phyloP scores from a whole-genome alignment of 2,329 filamentous ascomycete genomes.

The Microsporum audouinii region DNA sequence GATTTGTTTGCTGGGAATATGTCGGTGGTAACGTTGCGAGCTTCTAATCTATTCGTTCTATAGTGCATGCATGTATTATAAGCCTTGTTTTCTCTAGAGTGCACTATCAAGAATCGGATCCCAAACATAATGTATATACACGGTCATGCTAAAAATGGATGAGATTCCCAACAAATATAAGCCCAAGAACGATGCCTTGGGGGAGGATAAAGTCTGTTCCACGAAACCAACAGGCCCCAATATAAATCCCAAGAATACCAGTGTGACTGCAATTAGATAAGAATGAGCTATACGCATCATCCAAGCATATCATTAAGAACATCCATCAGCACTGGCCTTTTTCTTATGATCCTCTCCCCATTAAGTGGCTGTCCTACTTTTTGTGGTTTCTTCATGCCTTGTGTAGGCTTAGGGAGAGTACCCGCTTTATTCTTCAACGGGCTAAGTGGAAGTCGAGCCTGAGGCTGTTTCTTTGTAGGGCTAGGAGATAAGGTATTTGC shows the following conservation, averaged over 20 bases:
- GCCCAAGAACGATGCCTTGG: not conserved
- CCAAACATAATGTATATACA: not conserved
- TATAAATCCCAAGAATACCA: slow-evolving; percentile 5
- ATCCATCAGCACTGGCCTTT: slow-evolving; percentile 59
- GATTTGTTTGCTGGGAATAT: slow-evolving; percentile 32
- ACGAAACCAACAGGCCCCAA: slow-evolving; percentile 1
- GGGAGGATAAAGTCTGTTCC: not conserved
- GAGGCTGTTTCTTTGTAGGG: slow-evolving; percentile 23
- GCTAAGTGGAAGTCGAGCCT: slow-evolving; percentile 21
- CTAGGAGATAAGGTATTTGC: slow-evolving; percentile 17
- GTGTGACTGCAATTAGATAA: slow-evolving; percentile 3
- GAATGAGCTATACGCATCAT: slow-evolving; percentile 11
- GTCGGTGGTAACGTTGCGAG: slow-evolving; percentile 19
- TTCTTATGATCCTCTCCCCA: slow-evolving; percentile 48
- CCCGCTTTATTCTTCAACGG: slow-evolving; percentile 22
- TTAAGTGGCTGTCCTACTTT: slow-evolving; percentile 46
- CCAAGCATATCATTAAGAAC: slow-evolving; percentile 56
- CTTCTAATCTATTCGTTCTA: not conserved
- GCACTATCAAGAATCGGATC: not conserved
- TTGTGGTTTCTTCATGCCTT: slow-evolving; percentile 41
- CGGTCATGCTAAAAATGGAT: not conserved
- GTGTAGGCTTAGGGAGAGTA: slow-evolving; percentile 9
- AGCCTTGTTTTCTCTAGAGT: not conserved
- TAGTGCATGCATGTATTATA: not conserved
- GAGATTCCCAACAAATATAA: not conserved